Evolutionary conservation across 106 monocot species (phyloP).

Genomic region (Platanthera zijinensis): DNA sequence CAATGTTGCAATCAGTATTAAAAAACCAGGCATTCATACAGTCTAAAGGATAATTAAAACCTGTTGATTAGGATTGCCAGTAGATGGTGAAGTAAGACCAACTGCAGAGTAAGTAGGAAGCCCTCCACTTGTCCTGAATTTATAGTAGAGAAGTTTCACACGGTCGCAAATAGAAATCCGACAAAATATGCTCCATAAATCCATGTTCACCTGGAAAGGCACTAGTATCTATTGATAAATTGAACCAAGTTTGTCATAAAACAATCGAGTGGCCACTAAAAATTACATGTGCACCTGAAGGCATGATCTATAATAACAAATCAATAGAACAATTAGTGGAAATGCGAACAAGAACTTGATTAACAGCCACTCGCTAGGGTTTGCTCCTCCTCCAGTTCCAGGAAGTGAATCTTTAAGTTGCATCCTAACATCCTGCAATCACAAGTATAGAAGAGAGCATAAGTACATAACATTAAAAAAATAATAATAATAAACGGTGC

Average conservation of each 20-base stretch:
- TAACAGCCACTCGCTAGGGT: conserved; percentile 43
- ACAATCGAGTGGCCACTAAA: background rate
- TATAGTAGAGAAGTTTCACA: conserved; percentile 46
- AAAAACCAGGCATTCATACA: background rate
- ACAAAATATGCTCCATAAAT: conserved; percentile 22
- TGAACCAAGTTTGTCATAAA: conserved; percentile 1
- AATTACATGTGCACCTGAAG: conserved; percentile 41
- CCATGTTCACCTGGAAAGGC: conserved; percentile 46
- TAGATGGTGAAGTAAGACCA: conserved; percentile 49
- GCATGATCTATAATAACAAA: conserved; percentile 50
- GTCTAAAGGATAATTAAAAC: conserved; percentile 19
- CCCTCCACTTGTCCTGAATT: conserved; percentile 36
- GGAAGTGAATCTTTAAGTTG: conserved; percentile 82
- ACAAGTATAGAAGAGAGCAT: background rate
- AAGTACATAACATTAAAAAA: background rate
- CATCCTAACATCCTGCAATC: conserved; percentile 55
- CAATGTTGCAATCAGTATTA: background rate
- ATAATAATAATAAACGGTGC: background rate
- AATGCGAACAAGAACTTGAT: conserved; percentile 59
- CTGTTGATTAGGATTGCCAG: conserved; percentile 60
- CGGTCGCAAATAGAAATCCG: conserved; percentile 52
- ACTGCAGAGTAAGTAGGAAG: conserved; percentile 56
- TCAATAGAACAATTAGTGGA: conserved; percentile 47
- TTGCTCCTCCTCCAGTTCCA: conserved; percentile 82
- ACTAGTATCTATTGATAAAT: background rate